These are phyloP conservation scores for Diatrype stigma DNA, from an alignment of 2,329 filamentous ascomycete species.

Conservation along the genomic window DNA sequence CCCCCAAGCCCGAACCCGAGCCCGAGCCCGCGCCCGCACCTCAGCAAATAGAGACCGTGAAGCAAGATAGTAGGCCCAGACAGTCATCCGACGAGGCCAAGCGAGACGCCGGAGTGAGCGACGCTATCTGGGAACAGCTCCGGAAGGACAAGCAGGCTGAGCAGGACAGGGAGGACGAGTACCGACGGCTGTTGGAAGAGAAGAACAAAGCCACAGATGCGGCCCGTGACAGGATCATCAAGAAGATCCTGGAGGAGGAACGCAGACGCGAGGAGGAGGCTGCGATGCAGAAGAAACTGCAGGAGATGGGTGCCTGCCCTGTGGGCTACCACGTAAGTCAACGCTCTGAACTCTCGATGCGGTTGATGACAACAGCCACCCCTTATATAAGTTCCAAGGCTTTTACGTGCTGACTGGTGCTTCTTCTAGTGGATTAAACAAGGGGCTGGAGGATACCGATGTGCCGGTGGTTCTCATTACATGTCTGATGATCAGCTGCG, in stretches of 20 bases:
- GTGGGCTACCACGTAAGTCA: constrained; percentile 38
- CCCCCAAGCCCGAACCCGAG: neutral
- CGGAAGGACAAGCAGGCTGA: constrained; percentile 43
- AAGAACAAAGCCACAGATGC: constrained; percentile 16
- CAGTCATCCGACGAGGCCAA: neutral
- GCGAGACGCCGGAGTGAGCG: constrained; percentile 55
- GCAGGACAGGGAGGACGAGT: constrained; percentile 32
- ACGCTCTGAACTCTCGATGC: neutral
- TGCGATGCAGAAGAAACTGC: constrained; percentile 43
- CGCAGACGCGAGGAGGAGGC: constrained; percentile 35
- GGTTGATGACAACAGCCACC: neutral
- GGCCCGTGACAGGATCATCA: constrained; percentile 29
- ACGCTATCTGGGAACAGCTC: constrained; percentile 59
- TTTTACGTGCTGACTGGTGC: neutral
- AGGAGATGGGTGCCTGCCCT: constrained; percentile 50
- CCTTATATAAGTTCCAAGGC: neutral
- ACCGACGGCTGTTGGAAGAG: constrained; percentile 29
- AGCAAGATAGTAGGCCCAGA: neutral
- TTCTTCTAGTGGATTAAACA: constrained; percentile 15
- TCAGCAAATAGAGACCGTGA: neutral
- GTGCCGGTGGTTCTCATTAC: constrained; percentile 18
- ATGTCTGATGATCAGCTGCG: constrained; percentile 1
- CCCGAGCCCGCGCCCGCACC: neutral
- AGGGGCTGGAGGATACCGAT: constrained; percentile 13
- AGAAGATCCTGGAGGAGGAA: constrained; percentile 34